Conservation (phyloP, 2,329 filamentous ascomycete species). For the Thelonectria discophora region DNA sequence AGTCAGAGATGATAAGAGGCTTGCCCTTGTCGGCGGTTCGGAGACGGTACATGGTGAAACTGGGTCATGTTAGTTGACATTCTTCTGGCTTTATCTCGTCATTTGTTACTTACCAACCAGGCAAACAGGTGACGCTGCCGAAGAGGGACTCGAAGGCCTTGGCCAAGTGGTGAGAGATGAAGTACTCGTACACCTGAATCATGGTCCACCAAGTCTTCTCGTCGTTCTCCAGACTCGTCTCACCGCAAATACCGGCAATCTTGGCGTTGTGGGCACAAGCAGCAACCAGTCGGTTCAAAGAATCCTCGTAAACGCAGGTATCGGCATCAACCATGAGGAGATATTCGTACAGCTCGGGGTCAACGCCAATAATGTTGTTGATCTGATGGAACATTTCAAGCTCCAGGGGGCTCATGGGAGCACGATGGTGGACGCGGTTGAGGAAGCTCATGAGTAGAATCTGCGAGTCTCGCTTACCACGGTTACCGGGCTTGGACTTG, state of each 20-base stretch:
- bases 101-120: conserved; percentile 82
- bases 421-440: conserved; percentile 94
- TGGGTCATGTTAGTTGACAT: conserved; percentile 55
- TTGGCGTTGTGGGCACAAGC: conserved; percentile 93
- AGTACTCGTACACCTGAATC: conserved; percentile 99
- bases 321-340: conserved; percentile 98
- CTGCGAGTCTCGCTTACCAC: conserved; percentile 98
- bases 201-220: conserved; percentile 98
- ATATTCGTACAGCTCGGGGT: conserved; percentile 97
- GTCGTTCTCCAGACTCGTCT: conserved; percentile 95
- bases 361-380: conserved; percentile 98
- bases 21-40: conserved; percentile 93
- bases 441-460: conserved; percentile 96
- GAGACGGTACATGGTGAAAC: conserved; percentile 99
- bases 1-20: conserved; percentile 91
- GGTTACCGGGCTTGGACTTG: conserved; percentile 94
- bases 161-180: conserved; percentile 94
- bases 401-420: conserved; percentile 94
- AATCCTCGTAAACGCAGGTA: conserved; percentile 91
- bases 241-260: conserved; percentile 96
- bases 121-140: conserved; percentile 97
- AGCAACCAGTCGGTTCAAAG: conserved; percentile 89
- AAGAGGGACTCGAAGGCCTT: conserved; percentile 99
- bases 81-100: not conserved
- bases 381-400: conserved; percentile 99